Evolutionary conservation across 306 rosid species (phyloP), one percentile per base, ranked within the genome.

Genomic region (Cicer arietinum): DNA sequence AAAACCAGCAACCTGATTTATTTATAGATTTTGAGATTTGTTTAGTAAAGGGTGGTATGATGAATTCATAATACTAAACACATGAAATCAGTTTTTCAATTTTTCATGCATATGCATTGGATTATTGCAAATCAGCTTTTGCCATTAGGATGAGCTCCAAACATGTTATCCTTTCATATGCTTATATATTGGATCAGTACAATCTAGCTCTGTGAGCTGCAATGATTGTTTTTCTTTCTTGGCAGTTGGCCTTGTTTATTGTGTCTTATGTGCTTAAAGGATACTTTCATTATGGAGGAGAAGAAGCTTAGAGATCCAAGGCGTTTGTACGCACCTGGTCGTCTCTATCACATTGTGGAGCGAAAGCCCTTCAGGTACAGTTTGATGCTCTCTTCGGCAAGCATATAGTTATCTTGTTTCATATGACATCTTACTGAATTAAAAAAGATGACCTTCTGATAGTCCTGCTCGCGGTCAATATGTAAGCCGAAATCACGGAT

Each of bases 311-410:
- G 87, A 67, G 97, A 94, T 86, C 99, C 97, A 47, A 87, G 95
- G 81, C 89, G 99, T 68, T 88, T 92, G 44, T 91, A 94, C 52
- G 99, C 97, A 52, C 97, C 96, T 42, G 97, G 99, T 73, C 95
- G 99, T 66, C 97, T 94, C 47, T 94, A 94, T 83, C 99, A 94
- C 81, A 91, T 94, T 63, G 97, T 94, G 54, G 97, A 91, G 82
- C 86, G 99, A 42, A 94, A 88, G 81, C 97, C 97, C 71, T 90
- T 91, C 84, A 94, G 96, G 99, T 94, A 80, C 65, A 72, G 42
- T 67, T 56, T 52, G 69, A 69, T 69, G 58, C 71, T 57, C 67
- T 77, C 71, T 67, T 74, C 48, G 50, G 8, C 25, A 35, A 35
- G 67, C 64, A 37, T 70, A 25, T 46, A 50, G n/a, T 53, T 53